Evolutionary conservation across 2,329 filamentous ascomycete species (phyloP).

Genomic region (Stemphylium lycopersici): DNA sequence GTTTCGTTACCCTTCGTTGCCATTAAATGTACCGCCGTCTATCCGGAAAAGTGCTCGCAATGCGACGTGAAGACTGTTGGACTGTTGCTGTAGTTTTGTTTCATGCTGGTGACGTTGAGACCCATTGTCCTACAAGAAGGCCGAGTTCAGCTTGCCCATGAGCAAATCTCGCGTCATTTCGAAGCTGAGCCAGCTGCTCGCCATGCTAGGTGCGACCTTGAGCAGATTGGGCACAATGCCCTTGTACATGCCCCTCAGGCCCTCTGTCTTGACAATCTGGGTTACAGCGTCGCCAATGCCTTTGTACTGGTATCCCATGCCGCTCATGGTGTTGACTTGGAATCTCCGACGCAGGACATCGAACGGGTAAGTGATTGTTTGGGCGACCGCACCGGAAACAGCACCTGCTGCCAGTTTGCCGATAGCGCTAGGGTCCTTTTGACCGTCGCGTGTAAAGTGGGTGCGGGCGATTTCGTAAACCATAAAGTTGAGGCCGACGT

Average conservation of each 20-base stretch:
- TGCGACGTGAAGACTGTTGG: background rate
- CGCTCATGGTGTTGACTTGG: conserved; percentile 99
- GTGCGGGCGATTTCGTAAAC: conserved; percentile 89
- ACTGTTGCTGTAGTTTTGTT: background rate
- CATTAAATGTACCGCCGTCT: conserved; percentile 4
- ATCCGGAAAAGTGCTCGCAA: conserved; percentile 9
- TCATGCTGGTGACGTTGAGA: background rate
- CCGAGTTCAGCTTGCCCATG: conserved; percentile 53
- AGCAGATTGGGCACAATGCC: conserved; percentile 93
- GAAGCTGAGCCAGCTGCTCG: conserved; percentile 96
- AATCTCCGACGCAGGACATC: conserved; percentile 93
- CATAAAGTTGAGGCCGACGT: conserved; percentile 98
- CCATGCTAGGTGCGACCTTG: conserved; percentile 98
- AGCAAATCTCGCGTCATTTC: conserved; percentile 91
- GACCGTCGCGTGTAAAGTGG: conserved; percentile 84
- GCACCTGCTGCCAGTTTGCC: conserved; percentile 90
- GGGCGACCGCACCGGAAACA: conserved; percentile 92
- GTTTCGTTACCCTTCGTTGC: background rate
- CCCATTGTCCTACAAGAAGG: conserved; percentile 34
- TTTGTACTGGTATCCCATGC: conserved; percentile 96
- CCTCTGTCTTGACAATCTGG: conserved; percentile 83
- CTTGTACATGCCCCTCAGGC: conserved; percentile 86
- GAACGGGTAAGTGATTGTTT: conserved; percentile 98
- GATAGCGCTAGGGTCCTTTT: conserved; percentile 77
- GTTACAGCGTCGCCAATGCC: conserved; percentile 81